Evolutionary conservation across 1,139 yeast genomes (phyloP).

Genomic region (Wickerhamiella pararugosa): DNA sequence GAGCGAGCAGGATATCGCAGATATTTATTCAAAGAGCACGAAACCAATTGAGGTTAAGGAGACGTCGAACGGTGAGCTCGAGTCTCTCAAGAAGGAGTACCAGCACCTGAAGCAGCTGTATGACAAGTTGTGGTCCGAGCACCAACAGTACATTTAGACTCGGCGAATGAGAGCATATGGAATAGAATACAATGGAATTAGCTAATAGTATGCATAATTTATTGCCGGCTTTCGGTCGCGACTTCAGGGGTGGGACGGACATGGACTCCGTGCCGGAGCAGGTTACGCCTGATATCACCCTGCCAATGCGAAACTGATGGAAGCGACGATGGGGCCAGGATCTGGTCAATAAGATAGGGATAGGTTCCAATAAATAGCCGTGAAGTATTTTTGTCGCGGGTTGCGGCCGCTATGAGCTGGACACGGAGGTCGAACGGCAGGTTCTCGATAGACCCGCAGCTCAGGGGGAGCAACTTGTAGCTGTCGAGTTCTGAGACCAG

Average conservation of each 20-base stretch:
- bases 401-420: constrained; percentile 12
- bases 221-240: constrained; percentile 11
- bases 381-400: constrained; percentile 10
- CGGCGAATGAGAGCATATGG: constrained; percentile 6
- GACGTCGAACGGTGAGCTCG: constrained; percentile 3
- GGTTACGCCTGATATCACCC: constrained; percentile 7
- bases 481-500: constrained; percentile 8
- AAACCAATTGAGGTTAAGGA: not conserved
- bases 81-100: constrained; percentile 10
- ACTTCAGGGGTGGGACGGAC: constrained; percentile 2
- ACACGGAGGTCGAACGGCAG: constrained; percentile 10
- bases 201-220: constrained; percentile 16
- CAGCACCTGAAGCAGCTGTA: constrained; percentile 16
- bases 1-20: too few relatives aligned
- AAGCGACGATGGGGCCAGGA: constrained; percentile 4
- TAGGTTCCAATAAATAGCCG: constrained; percentile 7
- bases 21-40: too few relatives aligned
- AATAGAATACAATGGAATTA: constrained; percentile 11
- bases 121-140: constrained; percentile 16
- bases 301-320: constrained; percentile 8
- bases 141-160: not conserved
- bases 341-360: constrained; percentile 7
- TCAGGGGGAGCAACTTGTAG: constrained; percentile 8
- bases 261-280: constrained; percentile 7
- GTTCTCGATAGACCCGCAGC: constrained; percentile 4